Base-by-base conservation (phyloP, 208 protist genomes). In the Wallacemonas collosoma region DNA sequence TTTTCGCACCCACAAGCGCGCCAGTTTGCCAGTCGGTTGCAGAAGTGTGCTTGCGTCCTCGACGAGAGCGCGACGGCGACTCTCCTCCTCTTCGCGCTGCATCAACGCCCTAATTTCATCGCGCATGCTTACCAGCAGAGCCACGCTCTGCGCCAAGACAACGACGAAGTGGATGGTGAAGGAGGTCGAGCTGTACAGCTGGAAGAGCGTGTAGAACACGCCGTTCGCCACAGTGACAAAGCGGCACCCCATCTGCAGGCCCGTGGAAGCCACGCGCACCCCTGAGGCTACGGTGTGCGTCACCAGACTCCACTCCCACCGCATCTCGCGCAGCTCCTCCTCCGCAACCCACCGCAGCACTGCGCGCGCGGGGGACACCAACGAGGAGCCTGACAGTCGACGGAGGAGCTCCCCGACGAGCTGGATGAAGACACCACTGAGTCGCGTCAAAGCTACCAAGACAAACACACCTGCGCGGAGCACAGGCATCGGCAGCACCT, bases 151-250 rank as follows among this genome's bases (percentile, higher is more conserved):
- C 39, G 89, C n/a, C 11, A 93, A 38, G 4, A 69, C 72, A 1
- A 91, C 75, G 57, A 87, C 74, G 14, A 91, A 55, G 39, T 94
- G 85, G 38, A 83, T 82, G n/a, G 82, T 87, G 63, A 94, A 79
- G n/a, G 83, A 85, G 2, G 88, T 92, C 4, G 26, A 48, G 47
- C 55, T 76, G 80, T 95, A 94, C 26, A 65, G 80, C 4, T 58
- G 40, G 56, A 85, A 60, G 15, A 75, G 15, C 8, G 51, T 3
- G 3, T 47, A 11, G 40, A 47, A 50, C 11, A 61, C 51, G 12
- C 9, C 36, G 26, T 40, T 55, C 9, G 44, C 12, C n/a, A 41
- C n/a, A 8, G 17, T 1, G 5, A 72, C 26, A 2, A 44, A 9
- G n/a, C 8, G 0, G 17, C 4, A 76, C 14, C 8, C 66, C 60